These are phyloP conservation scores for Kurtzmaniella quercitrusa DNA, from an alignment of 1,139 yeast species.

Conservation along the genomic window DNA sequence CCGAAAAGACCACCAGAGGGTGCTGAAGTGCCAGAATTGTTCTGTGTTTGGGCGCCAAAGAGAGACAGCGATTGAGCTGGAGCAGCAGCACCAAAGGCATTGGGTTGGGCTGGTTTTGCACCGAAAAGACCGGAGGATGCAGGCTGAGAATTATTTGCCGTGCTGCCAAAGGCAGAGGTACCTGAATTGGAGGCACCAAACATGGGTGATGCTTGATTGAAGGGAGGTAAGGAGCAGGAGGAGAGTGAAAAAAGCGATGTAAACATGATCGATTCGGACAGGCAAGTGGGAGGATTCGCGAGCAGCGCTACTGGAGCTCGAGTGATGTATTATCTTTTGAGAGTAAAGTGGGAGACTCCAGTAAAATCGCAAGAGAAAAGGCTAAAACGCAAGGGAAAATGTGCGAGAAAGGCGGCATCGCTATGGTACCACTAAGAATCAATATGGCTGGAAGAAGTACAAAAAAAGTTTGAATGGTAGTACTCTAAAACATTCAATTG, in stretches of 20 bases:
- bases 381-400: no score
- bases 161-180: slow-evolving; percentile 5
- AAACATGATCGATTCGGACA: not conserved
- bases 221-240: not conserved
- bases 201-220: slow-evolving; percentile 3
- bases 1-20: slow-evolving; percentile 9
- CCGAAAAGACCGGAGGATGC: slow-evolving; percentile 11
- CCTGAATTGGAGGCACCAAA: slow-evolving; percentile 9
- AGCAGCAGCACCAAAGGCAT: not conserved
- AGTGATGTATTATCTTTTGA: no score
- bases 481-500: no score
- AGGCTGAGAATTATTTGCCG: slow-evolving; percentile 1
- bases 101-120: slow-evolving; percentile 3
- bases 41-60: not conserved
- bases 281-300: not conserved
- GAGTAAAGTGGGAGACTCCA: not conserved
- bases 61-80: not conserved
- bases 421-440: no score
- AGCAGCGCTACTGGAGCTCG: no score
- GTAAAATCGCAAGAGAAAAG: no score
- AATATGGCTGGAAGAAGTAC: no score
- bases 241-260: not conserved
- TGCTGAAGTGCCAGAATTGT: slow-evolving; percentile 1
- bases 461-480: no score
- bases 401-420: no score